Evolutionary conservation across 78 protist species (phyloP), one percentile per base, ranked within the genome.

Genomic region (Tieghemostelium lacteum): DNA sequence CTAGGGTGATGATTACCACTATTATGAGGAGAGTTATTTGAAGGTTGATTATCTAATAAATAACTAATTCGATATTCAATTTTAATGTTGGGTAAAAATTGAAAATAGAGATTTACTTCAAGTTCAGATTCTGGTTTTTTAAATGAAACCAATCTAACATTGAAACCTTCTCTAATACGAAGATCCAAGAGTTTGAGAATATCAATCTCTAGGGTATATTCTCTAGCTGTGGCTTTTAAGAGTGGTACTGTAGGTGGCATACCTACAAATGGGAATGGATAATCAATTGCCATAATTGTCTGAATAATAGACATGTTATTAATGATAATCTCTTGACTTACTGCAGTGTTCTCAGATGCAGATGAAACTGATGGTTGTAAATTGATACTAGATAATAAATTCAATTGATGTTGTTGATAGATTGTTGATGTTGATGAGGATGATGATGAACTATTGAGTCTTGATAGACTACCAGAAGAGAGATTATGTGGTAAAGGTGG

Each of bases 231-330:
- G 0, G 76, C 33, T 8, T 60, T 66, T 2, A 83, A 42, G 12
- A 83, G 37, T 37, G 91, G 91, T 28, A 83, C 91, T 5, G 74
- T 73, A 12, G 91, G 91, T 67, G 91, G 91, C 29, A 54, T 26
- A 17, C 91, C 91, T 26, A 83, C 54, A 76, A 76, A 83, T 20
- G 91, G 91, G 52, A 69, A 83, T 45, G 91, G 64, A 60, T 83
- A 83, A 58, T 83, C 91, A 1, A 83, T 73, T 2, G 91, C 75
- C 91, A 83, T 83, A 0, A 83, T 39, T 1, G 63, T 37, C 24
- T 83, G 91, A n/a, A 83, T 70, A 69, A 57, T 83, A 19, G 76
- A 37, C 91, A 83, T 83, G 33, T 83, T 70, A 33, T 57, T 69
- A 24, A 57, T 58, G n/a, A 60, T 54, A n/a, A 73, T 62, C 36